Conservation (phyloP, 345 rosid genomes). For the Eucalyptus marginata region DNA sequence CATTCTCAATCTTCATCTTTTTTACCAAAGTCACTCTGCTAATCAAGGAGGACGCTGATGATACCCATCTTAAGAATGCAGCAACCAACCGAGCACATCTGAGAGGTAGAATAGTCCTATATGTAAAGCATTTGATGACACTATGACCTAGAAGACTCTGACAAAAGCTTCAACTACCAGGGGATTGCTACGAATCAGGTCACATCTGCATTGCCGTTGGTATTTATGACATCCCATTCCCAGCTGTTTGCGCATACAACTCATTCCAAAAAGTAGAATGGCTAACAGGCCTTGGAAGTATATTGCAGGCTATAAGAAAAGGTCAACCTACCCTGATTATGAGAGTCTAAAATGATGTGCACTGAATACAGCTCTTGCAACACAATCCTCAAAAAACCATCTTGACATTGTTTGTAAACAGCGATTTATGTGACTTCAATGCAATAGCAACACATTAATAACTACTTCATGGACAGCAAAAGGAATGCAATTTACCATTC, state of each 20-base stretch:
- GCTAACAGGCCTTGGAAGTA: neutral
- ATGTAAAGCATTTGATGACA: neutral
- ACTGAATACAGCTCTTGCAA: neutral
- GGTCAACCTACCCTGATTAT: neutral
- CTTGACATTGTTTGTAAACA: neutral
- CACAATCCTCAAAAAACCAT: neutral
- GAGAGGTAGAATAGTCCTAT: neutral
- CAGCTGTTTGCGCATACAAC: neutral
- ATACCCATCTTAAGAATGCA: neutral
- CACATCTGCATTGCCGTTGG: neutral
- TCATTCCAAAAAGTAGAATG: neutral
- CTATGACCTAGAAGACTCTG: neutral
- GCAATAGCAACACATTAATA: neutral
- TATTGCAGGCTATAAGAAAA: neutral
- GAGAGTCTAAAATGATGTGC: neutral
- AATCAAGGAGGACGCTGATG: neutral
- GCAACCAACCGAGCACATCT: neutral
- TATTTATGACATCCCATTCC: neutral
- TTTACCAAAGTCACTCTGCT: neutral
- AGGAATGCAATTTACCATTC: conserved; percentile 49
- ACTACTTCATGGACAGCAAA: neutral
- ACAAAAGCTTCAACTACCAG: neutral
- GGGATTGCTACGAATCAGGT: neutral
- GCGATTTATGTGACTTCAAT: neutral
- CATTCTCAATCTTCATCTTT: neutral